Evolutionary conservation across 2,329 filamentous ascomycete species (phyloP).

Genomic region (Fusarium sp.): DNA sequence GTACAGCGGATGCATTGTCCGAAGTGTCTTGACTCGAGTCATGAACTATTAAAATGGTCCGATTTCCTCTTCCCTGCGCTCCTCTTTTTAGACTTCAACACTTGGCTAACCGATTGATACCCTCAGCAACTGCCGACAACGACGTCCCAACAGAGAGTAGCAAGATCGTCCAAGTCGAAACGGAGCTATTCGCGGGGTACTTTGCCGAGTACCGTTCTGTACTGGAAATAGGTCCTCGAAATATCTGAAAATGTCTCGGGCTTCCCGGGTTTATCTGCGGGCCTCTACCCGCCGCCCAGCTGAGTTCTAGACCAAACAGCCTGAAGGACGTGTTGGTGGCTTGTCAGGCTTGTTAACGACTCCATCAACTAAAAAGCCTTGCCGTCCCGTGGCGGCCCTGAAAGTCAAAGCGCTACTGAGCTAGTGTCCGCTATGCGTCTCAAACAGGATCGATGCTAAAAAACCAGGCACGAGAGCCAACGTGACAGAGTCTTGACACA

Average conservation of each 20-base stretch:
- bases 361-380: not conserved
- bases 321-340: not conserved
- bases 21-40: not conserved
- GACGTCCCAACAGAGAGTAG: not conserved
- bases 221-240: not conserved
- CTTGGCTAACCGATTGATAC: not conserved
- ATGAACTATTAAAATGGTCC: not conserved
- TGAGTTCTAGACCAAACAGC: not conserved
- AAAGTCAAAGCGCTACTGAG: not conserved
- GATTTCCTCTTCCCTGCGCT: not conserved
- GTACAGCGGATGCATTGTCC: not conserved
- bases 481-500: not conserved
- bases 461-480: not conserved
- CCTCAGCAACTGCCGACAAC: not conserved
- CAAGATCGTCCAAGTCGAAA: not conserved
- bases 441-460: not conserved
- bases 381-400: not conserved
- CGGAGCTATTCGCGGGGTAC: not conserved
- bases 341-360: not conserved
- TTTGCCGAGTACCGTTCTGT: not conserved
- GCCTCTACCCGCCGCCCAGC: not conserved
- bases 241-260: not conserved
- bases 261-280: not conserved
- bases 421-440: not conserved
- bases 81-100: constrained; percentile 1